These are phyloP conservation scores for Phaeosphaeriaceae sp. DNA, from an alignment of 2,329 filamentous ascomycete genomes.

Conservation along the genomic window DNA sequence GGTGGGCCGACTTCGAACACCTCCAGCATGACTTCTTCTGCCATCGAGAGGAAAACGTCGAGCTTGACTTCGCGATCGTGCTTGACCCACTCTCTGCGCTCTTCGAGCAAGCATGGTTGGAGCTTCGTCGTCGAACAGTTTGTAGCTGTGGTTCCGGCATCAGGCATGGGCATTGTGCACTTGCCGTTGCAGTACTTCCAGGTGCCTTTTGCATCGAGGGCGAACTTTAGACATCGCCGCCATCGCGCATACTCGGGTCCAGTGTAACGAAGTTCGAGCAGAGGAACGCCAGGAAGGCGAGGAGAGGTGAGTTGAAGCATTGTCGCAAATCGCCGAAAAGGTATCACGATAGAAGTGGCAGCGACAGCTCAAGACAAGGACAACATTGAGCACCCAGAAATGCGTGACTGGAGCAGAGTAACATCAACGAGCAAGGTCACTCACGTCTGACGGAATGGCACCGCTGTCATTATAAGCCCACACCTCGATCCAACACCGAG, in stretches of 20 bases:
- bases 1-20: constrained; percentile 44
- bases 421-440: background rate
- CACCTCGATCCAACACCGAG: constrained; percentile 14
- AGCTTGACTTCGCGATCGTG: constrained; percentile 46
- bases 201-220: constrained; percentile 37
- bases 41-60: constrained; percentile 45
- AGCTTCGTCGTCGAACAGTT: constrained; percentile 22
- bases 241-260: constrained; percentile 43
- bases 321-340: background rate
- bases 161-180: constrained; percentile 44
- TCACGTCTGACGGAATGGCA: background rate
- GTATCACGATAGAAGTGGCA: background rate
- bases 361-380: background rate
- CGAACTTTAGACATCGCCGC: constrained; percentile 39
- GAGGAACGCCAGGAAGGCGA: constrained; percentile 37
- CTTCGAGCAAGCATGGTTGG: constrained; percentile 42
- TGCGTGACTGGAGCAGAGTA: background rate
- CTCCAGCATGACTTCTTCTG: constrained; percentile 47
- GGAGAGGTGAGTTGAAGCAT: constrained; percentile 32
- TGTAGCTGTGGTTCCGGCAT: constrained; percentile 27
- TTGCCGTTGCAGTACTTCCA: constrained; percentile 45
- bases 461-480: constrained; percentile 10
- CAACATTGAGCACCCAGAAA: background rate
- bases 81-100: constrained; percentile 43
- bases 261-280: constrained; percentile 33